Conservation (phyloP, 2,329 filamentous ascomycete species). For the Phyllachora maydis region DNA sequence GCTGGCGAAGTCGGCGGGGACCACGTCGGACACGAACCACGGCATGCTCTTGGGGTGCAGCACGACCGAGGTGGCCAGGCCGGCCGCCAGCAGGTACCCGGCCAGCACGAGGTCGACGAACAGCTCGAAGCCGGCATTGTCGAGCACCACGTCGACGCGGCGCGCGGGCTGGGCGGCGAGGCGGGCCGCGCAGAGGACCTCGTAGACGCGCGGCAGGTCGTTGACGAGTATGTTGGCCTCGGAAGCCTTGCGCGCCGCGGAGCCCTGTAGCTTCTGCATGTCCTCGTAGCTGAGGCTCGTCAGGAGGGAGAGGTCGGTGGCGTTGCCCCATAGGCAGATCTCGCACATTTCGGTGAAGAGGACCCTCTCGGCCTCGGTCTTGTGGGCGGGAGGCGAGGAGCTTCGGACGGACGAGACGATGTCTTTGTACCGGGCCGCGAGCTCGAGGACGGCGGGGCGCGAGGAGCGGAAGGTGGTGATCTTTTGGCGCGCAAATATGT, state of each 20-base stretch:
- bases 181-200: constrained; percentile 8
- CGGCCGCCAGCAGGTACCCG: constrained; percentile 69
- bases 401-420: constrained; percentile 45
- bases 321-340: constrained; percentile 94
- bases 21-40: constrained; percentile 94
- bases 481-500: constrained; percentile 80
- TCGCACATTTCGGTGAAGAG: constrained; percentile 88
- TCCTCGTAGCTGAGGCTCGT: constrained; percentile 86
- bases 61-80: constrained; percentile 69
- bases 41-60: constrained; percentile 89
- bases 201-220: constrained; percentile 34
- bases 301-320: constrained; percentile 79
- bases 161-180: constrained; percentile 29
- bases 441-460: constrained; percentile 38
- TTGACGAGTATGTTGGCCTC: constrained; percentile 89
- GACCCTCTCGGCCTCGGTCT: constrained; percentile 50
- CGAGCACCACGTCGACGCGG: constrained; percentile 81
- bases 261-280: constrained; percentile 88
- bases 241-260: constrained; percentile 63
- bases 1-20: constrained; percentile 69
- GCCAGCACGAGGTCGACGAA: constrained; percentile 88
- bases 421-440: constrained; percentile 22
- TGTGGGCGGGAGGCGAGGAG: constrained; percentile 21
- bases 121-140: constrained; percentile 94
- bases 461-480: constrained; percentile 84